Evolutionary conservation across 1,284 basidiomycete species (phyloP), one percentile per base, ranked within the genome.

Genomic region (Rhodotorula glutinis): DNA sequence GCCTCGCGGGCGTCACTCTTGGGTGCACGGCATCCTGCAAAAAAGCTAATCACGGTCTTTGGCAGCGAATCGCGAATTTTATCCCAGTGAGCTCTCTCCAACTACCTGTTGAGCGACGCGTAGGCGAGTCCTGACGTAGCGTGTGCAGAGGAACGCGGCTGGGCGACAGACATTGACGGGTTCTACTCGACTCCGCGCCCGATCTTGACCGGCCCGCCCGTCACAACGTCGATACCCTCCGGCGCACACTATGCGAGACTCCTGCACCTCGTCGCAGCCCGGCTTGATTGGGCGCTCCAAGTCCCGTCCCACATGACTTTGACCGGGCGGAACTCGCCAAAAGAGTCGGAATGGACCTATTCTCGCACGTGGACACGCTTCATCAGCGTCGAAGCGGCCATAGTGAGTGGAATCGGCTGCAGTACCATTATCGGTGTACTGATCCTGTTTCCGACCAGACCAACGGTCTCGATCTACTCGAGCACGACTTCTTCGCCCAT

Each of bases 401-500:
- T 62, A 13, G 60, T 62, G 25, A 41, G 60, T 47, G 17, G 33
- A 13, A 14, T 9, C 5, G 25, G 25, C 17, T 7, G 14, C 38
- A 2, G 33, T 29, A 30, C 29, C 3, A 9, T 19, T 29, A 13
- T 30, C 5, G 33, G 9, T 25, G 11, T 10, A 8, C 44, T 19
- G 25, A 21, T 27, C 17, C 3, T 23, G 11, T 38, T 25, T 4
- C 4, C 25, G 9, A n/a, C 17, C 30, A 54, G 44, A 46, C 43
- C 43, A 19, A 55, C 46, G 13, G n/a, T 10, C 60, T 62, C 53
- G 60, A 62, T 25, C 60, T 62, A 10, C 60, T 62, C n/a, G 60
- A 62, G 41, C 23, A 53, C 30, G 16, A 23, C 44, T 62, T 62
- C 25, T 62, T 62, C 44, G 30, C 17, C 3, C 60, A 62, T 33